Evolutionary conservation across 2,329 filamentous ascomycete species (phyloP).

Genomic region (Ophiosphaerella korrae): DNA sequence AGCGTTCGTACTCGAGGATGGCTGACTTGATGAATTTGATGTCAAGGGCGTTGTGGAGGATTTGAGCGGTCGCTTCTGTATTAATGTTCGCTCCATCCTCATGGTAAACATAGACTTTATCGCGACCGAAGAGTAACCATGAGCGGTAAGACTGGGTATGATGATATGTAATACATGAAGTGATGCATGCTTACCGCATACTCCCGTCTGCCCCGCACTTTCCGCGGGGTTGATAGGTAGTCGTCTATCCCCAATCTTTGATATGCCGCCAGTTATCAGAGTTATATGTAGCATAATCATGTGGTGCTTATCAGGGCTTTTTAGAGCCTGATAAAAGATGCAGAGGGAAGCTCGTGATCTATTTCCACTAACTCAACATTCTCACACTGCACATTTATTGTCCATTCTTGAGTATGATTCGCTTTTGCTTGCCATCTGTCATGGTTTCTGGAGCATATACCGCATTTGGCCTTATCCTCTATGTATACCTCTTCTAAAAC

Average conservation of each 20-base stretch:
- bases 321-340: neutral
- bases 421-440: neutral
- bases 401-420: neutral
- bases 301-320: neutral
- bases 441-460: neutral
- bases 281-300: neutral
- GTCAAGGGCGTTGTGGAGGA: constrained; percentile 9
- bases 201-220: too few species aligned
- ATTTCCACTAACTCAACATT: neutral
- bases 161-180: too few species aligned
- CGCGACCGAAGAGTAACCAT: too few species aligned
- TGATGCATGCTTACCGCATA: too few species aligned
- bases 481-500: constrained; percentile 1
- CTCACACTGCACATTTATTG: neutral
- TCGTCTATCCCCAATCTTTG: too few species aligned
- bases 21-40: constrained; percentile 10
- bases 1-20: neutral
- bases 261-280: neutral
- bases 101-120: too few species aligned
- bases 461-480: constrained; percentile 1
- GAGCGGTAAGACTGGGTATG: neutral
- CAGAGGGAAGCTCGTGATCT: too few species aligned
- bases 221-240: too few species aligned
- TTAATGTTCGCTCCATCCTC: neutral
- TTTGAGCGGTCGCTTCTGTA: constrained; percentile 12